These are phyloP conservation scores for Elsinoe australis DNA, from an alignment of 2,329 filamentous ascomycete species.

Conservation along the genomic window DNA sequence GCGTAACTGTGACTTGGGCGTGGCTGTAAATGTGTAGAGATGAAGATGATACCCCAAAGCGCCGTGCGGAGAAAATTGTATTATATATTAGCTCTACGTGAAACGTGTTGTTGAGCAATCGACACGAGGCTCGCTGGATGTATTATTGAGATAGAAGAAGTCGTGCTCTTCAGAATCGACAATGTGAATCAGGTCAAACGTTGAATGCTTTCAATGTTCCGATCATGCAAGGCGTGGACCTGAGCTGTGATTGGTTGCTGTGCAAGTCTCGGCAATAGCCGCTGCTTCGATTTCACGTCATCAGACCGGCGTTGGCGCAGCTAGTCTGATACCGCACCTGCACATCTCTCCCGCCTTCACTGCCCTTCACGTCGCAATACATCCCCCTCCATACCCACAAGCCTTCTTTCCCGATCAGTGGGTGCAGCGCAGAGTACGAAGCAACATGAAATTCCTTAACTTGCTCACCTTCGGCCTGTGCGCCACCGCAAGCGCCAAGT, in stretches of 20 bases:
- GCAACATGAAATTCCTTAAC: constrained; percentile 29
- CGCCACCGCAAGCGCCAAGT: constrained; percentile 26
- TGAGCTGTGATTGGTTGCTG: constrained; percentile 5
- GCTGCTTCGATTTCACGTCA: constrained; percentile 10
- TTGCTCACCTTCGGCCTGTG: constrained; percentile 26
- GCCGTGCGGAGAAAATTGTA: too few species aligned
- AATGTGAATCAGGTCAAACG: too few species aligned
- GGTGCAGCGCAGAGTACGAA: neutral
- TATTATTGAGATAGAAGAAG: too few species aligned
- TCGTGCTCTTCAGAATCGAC: too few species aligned
- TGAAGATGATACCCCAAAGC: constrained; percentile 4
- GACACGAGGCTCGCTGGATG: too few species aligned
- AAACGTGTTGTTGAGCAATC: too few species aligned
- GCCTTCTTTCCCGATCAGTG: neutral
- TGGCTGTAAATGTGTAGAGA: constrained; percentile 1
- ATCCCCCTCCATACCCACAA: neutral
- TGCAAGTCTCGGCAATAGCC: neutral
- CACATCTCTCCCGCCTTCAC: too few species aligned
- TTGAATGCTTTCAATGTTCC: too few species aligned
- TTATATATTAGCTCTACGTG: too few species aligned
- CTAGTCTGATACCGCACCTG: too few species aligned
- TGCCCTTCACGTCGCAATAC: too few species aligned
- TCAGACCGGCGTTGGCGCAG: too few species aligned
- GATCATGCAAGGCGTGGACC: neutral
- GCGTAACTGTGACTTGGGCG: constrained; percentile 14